phyloP scores from a whole-genome alignment of 2,329 filamentous ascomycete species.

The Periconia digitata region DNA sequence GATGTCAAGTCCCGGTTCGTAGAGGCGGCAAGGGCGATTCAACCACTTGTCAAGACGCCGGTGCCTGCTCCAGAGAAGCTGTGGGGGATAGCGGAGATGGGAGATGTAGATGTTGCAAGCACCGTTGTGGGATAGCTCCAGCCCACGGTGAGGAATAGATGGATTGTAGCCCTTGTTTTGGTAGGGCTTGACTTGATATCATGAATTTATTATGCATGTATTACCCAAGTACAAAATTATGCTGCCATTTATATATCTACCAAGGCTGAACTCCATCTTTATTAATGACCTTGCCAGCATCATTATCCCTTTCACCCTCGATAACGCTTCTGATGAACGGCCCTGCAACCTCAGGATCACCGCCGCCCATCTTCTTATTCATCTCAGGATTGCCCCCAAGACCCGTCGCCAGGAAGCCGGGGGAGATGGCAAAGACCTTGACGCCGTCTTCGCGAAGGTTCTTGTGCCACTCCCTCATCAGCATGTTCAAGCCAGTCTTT shows the following conservation, averaged over 20 bases:
- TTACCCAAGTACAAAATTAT: neutral
- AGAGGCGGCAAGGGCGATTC: too few species aligned
- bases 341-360: slow-evolving; percentile 34
- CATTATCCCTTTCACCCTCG: slow-evolving; percentile 36
- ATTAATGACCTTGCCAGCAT: slow-evolving; percentile 37
- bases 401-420: slow-evolving; percentile 48
- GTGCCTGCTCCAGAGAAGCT: too few species aligned
- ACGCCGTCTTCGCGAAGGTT: slow-evolving; percentile 13
- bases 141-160: too few species aligned
- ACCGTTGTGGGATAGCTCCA: too few species aligned
- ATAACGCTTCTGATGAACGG: slow-evolving; percentile 36
- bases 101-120: too few species aligned
- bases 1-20: too few species aligned
- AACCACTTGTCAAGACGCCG: too few species aligned
- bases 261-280: slow-evolving; percentile 1
- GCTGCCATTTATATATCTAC: neutral
- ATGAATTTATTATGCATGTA: too few species aligned
- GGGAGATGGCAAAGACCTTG: slow-evolving; percentile 45
- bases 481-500: slow-evolving; percentile 51
- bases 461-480: slow-evolving; percentile 49
- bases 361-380: slow-evolving; percentile 37
- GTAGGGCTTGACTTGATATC: too few species aligned
- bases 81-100: too few species aligned
- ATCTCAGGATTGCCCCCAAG: slow-evolving; percentile 36
- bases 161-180: too few species aligned